Evolutionary conservation across 1,284 basidiomycete species (phyloP).

Genomic region (Melampsora larici-populina): DNA sequence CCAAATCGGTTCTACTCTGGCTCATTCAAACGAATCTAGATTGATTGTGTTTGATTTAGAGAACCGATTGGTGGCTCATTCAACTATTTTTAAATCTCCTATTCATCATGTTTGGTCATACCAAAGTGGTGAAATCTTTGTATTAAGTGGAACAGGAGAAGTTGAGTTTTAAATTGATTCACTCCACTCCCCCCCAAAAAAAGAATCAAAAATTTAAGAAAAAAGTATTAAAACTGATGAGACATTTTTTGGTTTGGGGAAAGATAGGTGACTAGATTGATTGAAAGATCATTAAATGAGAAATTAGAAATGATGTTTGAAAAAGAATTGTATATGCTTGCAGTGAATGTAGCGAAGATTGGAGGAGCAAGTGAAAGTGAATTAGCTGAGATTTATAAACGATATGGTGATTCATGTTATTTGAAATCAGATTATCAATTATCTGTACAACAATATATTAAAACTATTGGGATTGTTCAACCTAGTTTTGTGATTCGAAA

Average conservation of each 20-base stretch:
- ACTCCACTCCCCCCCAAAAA: no score
- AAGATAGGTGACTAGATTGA: constrained; percentile 54
- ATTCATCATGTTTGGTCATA: constrained; percentile 74
- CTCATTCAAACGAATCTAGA: constrained; percentile 62
- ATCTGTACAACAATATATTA: constrained; percentile 84
- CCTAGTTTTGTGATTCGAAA: constrained; percentile 96
- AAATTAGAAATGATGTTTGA: constrained; percentile 79
- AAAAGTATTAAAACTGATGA: neutral
- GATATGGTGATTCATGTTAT: constrained; percentile 90
- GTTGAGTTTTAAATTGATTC: constrained; percentile 58
- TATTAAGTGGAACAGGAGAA: constrained; percentile 71
- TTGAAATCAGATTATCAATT: constrained; percentile 85
- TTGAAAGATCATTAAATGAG: constrained; percentile 72
- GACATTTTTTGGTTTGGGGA: neutral
- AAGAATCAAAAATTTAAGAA: neutral
- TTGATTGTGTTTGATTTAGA: constrained; percentile 87
- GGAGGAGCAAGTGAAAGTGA: constrained; percentile 56
- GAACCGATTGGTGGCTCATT: constrained; percentile 85
- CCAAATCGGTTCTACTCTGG: constrained; percentile 49
- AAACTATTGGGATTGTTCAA: constrained; percentile 82
- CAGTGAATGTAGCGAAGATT: constrained; percentile 68
- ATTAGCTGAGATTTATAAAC: constrained; percentile 77
- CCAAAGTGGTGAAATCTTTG: constrained; percentile 68
- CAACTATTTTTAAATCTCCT: constrained; percentile 71
- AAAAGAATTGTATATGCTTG: constrained; percentile 65